Base-by-base conservation (phyloP, 1,139 yeast species). In the Debaryomyces coudertii region DNA sequence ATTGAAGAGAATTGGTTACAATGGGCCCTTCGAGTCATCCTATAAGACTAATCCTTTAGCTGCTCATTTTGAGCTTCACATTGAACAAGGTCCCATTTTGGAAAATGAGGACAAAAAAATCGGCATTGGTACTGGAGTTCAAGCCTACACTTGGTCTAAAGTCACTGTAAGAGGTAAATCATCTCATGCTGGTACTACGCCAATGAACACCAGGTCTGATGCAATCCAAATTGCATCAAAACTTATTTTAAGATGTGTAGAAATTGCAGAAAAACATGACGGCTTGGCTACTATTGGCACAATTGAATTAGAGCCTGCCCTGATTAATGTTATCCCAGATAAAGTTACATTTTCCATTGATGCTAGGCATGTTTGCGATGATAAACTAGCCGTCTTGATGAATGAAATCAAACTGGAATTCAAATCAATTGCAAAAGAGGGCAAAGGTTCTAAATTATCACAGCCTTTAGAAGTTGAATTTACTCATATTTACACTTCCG, bases 161-260 rank as follows among this genome's bases (percentile, higher is more conserved):
- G 71, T 82, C 14, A 72, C 65, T 18, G 76, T 85, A 15, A 64
- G 56, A 15, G 92, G 92, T 23, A 76, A 73, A 53, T 84, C 87
- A 3, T 82, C 82, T 40, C 92, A 85, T 59, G 81, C 90, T 0
- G 92, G 92, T 16, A 82, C 90, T 1, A 85, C 92, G 0, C 90
- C 90, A n/a, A 66, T 85, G 68, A 63, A 65, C 36, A 69, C 78
- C 36, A 74, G 92, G 54, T 72, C 78, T 22, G 92, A 85, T 63
- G 83, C 90, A 0, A 58, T 85, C 44, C 69, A 82, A 16, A 78
- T 83, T 1, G 77, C 85, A 9, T 69, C 88, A 3, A 71, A 69
- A 50, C 77, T 85, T 73, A 79, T 84, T 39, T 69, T 71, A 5
- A 72, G 69, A 45, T 82, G 84, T 7, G 78, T 81, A 49, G 83